Base-by-base conservation (phyloP, 2,329 filamentous ascomycete species). In the Neobulgaria alba region DNA sequence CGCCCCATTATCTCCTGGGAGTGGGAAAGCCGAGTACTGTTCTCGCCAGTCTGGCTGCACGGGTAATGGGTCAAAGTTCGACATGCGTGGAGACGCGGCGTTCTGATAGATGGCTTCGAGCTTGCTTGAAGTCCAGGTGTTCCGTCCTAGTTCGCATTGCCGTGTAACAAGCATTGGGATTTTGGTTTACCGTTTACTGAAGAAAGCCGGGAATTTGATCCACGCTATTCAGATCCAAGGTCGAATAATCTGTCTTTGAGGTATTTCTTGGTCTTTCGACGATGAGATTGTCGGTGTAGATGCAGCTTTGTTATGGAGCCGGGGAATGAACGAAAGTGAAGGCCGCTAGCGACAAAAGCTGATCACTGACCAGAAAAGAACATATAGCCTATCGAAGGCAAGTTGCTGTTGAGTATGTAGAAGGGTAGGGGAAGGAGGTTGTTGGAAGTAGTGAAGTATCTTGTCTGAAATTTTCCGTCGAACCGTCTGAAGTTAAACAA, bases 131-230 rank as follows among this genome's bases (percentile, higher is more conserved):
- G 57, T 56, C 59, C 59, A 61, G 57, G 55, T 57, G 45, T 59
- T 58, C 57, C 58, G 54, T 57, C 55, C 57, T 51, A 54, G 56
- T 48, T 61, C 57, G 53, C 51, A 59, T 59, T 54, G 54, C 56
- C 57, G 56, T 56, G 56, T 57, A 51, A 59, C 59, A 53, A 61
- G 57, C 59, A 61, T 61, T 60, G 56, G 53, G 52, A 57, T 47
- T 23, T 51, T 32, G 47, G 41, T 51, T 51, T 44, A 33, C 30
- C 38, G 36, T 18, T 33, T 33, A 36, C 37, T 49, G 39, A 36
- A 48, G 49, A 38, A 45, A 48, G 41, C 39, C 38, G 33, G 38
- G 41, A 46, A 43, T 35, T 38, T 23, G 41, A 19, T 49, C 41
- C 34, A 14, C 26, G 34, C 16, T 45, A 37, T 29, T 41, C 35